phyloP scores from a whole-genome alignment of 129 eudicot genomes.

The Artemisia argyi region DNA sequence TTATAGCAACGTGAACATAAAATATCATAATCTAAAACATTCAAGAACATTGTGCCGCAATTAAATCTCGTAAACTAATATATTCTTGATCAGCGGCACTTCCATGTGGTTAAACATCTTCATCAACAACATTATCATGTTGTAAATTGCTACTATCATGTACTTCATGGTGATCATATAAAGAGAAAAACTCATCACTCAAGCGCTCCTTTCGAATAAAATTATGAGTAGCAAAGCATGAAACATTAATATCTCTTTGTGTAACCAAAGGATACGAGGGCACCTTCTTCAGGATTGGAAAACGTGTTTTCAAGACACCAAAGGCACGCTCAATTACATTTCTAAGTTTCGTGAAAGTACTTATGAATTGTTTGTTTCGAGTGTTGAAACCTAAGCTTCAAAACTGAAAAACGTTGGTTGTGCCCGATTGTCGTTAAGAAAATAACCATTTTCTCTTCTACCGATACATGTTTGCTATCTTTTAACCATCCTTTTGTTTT shows the following conservation, averaged over 20 bases:
- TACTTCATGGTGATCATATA: background rate
- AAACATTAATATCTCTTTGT: background rate
- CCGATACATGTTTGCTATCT: too few species aligned
- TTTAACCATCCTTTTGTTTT: too few species aligned
- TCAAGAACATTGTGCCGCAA: background rate
- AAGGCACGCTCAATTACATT: background rate
- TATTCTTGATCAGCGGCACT: background rate
- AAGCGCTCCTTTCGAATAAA: background rate
- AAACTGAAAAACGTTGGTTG: too few species aligned
- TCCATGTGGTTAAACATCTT: background rate
- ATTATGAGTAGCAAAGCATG: background rate
- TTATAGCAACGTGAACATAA: too few species aligned
- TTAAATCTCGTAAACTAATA: background rate
- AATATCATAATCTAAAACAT: background rate
- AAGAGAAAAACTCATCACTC: background rate
- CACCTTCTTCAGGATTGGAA: background rate
- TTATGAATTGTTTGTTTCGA: too few species aligned
- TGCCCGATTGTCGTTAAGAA: too few species aligned
- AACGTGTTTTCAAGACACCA: background rate
- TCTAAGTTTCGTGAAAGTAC: background rate
- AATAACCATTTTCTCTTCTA: too few species aligned
- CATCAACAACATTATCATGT: background rate
- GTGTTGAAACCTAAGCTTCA: too few species aligned
- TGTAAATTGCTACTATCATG: background rate
- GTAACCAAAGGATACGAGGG: background rate